Conservation (phyloP, 2,329 filamentous ascomycete genomes). For the Cytospora leucostoma region DNA sequence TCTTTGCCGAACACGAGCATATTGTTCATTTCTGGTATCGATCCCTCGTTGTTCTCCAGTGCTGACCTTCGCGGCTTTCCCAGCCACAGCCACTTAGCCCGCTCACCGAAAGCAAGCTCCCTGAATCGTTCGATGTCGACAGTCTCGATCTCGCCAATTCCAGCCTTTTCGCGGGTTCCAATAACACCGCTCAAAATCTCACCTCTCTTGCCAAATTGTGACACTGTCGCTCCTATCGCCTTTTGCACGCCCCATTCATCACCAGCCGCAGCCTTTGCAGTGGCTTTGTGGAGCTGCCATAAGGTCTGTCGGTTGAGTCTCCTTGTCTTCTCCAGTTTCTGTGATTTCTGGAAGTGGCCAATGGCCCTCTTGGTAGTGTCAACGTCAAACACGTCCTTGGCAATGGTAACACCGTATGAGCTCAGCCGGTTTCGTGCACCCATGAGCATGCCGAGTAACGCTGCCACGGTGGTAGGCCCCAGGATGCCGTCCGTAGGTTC, state of each 20-base stretch:
- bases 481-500: conserved; percentile 92
- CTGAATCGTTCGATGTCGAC: conserved; percentile 84
- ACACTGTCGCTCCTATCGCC: conserved; percentile 93
- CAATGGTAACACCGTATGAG: conserved; percentile 78
- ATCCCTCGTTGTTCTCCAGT: conserved; percentile 48
- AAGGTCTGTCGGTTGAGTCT: conserved; percentile 83
- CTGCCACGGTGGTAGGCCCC: conserved; percentile 88
- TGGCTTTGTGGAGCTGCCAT: conserved; percentile 76
- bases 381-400: conserved; percentile 90
- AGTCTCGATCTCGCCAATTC: conserved; percentile 91
- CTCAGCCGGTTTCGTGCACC: conserved; percentile 88
- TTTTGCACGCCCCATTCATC: conserved; percentile 92
- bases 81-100: conserved; percentile 91
- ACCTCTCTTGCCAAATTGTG: conserved; percentile 89
- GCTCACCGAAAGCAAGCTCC: conserved; percentile 75
- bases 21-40: conserved; percentile 47
- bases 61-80: conserved; percentile 76
- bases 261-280: conserved; percentile 84
- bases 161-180: conserved; percentile 79
- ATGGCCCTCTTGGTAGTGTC: conserved; percentile 81
- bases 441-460: conserved; percentile 82
- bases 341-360: conserved; percentile 83
- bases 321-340: conserved; percentile 76
- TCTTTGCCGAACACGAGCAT: conserved; percentile 57
- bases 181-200: conserved; percentile 97